Evolutionary conservation across 768 basidiomycete species (phyloP), one percentile per base, ranked within the genome.

Genomic region (Tylopilus felleus): DNA sequence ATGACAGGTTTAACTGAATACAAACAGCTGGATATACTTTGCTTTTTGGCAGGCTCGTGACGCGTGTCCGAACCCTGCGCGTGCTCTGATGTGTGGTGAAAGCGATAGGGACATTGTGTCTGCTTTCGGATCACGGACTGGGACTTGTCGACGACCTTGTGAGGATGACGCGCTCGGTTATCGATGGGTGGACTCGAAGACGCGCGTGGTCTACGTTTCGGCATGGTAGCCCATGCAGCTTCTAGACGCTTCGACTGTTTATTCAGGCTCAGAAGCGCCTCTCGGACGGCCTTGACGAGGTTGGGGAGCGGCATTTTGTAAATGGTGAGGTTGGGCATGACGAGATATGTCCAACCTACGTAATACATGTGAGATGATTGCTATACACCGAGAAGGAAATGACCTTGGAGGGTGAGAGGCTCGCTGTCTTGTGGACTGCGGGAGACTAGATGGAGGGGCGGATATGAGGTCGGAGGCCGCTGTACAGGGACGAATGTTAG

Each of bases 311-410:
- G 64, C 36, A 50, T 59, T 43, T 36, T 69, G 46, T 68, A 71
- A 2, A 60, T 43, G 46, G 58, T n/a, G 27, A 68, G 55, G 28
- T 49, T 38, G 19, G 70, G 70, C 16, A 58, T 22, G 22, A 68
- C 56, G 19, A 70, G 52, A 47, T 68, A 70, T 35, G 66, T 63
- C 69, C 70, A 70, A 33, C 47, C 70, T 70, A 22, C 5, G 22
- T 28, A 17, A 5, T 16, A 5, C 0, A 3, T 12, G 40, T 58
- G 9, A 62, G 53, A 44, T 16, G n/a, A 25, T 31, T 23, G 23
- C 4, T 12, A 19, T n/a, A n/a, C 13, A 8, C 2, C 39, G 39
- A 39, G 21, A 17, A 47, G 8, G 21, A 2, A 48, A 12, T 28
- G 28, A 69, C 69, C 67, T 64, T 57, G 48, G 16, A 64, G 29